phyloP scores from a whole-genome alignment of 352 stramenopile genomes.

The Albugo candida region DNA sequence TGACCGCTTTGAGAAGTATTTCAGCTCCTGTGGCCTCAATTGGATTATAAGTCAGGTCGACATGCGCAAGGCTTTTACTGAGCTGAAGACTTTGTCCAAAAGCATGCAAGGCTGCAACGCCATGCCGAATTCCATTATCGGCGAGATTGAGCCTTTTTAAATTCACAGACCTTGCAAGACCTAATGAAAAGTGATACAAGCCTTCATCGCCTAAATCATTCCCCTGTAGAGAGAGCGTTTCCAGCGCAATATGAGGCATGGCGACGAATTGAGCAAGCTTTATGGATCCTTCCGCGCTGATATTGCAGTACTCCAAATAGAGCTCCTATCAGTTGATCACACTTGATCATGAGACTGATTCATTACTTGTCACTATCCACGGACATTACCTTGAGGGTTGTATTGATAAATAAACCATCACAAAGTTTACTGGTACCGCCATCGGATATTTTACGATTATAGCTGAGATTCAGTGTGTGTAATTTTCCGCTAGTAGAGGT shows the following conservation, averaged over 20 bases:
- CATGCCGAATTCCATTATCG: constrained; percentile 62
- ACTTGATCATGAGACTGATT: neutral
- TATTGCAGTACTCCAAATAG: constrained; percentile 47
- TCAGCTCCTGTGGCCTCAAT: constrained; percentile 46
- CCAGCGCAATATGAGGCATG: constrained; percentile 25
- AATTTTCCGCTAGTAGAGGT: constrained; percentile 1
- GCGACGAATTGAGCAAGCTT: constrained; percentile 54
- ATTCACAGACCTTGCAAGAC: constrained; percentile 30
- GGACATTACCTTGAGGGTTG: constrained; percentile 26
- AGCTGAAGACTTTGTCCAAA: constrained; percentile 45
- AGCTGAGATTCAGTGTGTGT: constrained; percentile 56
- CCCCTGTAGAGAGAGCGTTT: constrained; percentile 41
- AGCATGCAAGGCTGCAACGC: constrained; percentile 21
- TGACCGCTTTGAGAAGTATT: constrained; percentile 31
- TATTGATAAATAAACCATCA: constrained; percentile 49
- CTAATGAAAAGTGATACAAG: constrained; percentile 47
- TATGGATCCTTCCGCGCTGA: constrained; percentile 22
- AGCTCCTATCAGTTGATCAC: constrained; percentile 24
- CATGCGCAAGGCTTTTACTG: constrained; percentile 41
- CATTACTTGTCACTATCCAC: neutral
- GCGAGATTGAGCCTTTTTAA: constrained; percentile 49
- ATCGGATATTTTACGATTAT: constrained; percentile 42
- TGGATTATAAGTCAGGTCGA: constrained; percentile 62
- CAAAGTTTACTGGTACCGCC: constrained; percentile 28
- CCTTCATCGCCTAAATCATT: constrained; percentile 35